These are phyloP conservation scores for Cladosporium sp. DNA, from an alignment of 2,329 filamentous ascomycete species.

Conservation along the genomic window DNA sequence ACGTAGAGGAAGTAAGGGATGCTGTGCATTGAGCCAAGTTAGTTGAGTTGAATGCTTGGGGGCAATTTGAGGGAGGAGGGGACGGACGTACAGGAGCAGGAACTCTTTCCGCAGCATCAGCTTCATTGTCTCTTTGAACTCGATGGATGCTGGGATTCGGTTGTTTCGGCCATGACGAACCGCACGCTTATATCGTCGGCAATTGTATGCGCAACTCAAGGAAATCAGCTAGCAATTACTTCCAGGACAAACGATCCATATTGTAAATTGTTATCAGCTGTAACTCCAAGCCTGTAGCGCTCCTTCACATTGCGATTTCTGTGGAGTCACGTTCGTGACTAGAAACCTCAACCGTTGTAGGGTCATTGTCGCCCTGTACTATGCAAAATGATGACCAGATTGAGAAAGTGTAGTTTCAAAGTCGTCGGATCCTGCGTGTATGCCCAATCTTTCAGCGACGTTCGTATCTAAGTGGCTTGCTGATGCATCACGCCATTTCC, in stretches of 20 bases:
- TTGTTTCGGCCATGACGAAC: not conserved
- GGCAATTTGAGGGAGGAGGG: too few relatives aligned
- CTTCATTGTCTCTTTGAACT: not conserved
- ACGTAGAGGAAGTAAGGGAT: slow-evolving; percentile 54
- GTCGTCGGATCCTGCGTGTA: not conserved
- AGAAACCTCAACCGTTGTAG: not conserved
- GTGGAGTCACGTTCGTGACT: not conserved
- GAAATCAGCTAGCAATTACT: too few relatives aligned
- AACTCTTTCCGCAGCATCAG: not conserved
- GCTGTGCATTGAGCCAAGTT: slow-evolving; percentile 48
- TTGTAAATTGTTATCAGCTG: slow-evolving; percentile 68
- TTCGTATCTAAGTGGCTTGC: not conserved
- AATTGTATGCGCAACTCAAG: not conserved
- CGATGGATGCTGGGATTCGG: not conserved
- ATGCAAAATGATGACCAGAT: not conserved
- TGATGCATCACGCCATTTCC: not conserved
- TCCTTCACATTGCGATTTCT: not conserved
- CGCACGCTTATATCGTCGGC: not conserved
- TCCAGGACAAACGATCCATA: slow-evolving; percentile 47
- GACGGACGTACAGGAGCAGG: not conserved
- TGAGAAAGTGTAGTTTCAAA: not conserved
- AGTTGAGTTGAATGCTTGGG: not conserved
- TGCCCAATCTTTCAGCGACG: not conserved
- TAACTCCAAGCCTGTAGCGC: slow-evolving; percentile 55
- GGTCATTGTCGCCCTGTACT: not conserved